Conservation (phyloP, 1,139 yeast genomes). For the Saccharomycopsis hybrid region DNA sequence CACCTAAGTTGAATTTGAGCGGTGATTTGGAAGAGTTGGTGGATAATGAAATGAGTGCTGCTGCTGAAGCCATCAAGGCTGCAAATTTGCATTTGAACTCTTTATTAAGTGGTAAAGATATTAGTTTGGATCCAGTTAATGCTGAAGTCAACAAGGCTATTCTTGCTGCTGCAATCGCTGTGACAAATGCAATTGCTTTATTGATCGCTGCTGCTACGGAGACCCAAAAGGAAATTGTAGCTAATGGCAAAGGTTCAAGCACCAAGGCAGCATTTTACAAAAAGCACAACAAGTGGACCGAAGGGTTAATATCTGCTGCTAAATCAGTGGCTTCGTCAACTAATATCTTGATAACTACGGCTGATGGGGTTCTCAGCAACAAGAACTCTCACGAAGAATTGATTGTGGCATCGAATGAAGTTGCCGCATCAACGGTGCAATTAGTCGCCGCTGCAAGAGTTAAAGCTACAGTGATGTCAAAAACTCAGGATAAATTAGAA, state of each 20-base stretch:
- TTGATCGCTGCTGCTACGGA: constrained; percentile 74
- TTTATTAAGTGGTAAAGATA: constrained; percentile 43
- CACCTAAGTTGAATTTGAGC: constrained; percentile 42
- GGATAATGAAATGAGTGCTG: constrained; percentile 62
- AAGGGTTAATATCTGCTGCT: constrained; percentile 87
- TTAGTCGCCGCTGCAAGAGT: constrained; percentile 89
- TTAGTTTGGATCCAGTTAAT: constrained; percentile 52
- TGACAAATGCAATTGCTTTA: constrained; percentile 70
- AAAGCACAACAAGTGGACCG: constrained; percentile 90
- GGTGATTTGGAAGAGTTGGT: constrained; percentile 67
- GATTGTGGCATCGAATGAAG: constrained; percentile 87
- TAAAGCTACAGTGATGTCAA: constrained; percentile 70
- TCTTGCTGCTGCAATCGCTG: constrained; percentile 72
- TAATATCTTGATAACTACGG: constrained; percentile 69
- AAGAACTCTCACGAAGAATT: constrained; percentile 71
- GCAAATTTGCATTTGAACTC: constrained; percentile 58
- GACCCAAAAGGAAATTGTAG: constrained; percentile 78
- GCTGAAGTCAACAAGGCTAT: constrained; percentile 73
- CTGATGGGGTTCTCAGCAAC: constrained; percentile 72
- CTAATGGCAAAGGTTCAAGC: constrained; percentile 59
- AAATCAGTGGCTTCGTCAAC: constrained; percentile 85
- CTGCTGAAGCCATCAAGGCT: constrained; percentile 60
- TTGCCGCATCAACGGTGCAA: constrained; percentile 90
- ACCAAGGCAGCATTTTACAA: constrained; percentile 75
- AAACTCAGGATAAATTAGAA: constrained; percentile 73